Percentiles rank a stretch among this genome's conserved stretches.
These are phyloP conservation scores for Gastrodia elata DNA, from an alignment of 106 monocot species.

Conservation along the genomic window DNA sequence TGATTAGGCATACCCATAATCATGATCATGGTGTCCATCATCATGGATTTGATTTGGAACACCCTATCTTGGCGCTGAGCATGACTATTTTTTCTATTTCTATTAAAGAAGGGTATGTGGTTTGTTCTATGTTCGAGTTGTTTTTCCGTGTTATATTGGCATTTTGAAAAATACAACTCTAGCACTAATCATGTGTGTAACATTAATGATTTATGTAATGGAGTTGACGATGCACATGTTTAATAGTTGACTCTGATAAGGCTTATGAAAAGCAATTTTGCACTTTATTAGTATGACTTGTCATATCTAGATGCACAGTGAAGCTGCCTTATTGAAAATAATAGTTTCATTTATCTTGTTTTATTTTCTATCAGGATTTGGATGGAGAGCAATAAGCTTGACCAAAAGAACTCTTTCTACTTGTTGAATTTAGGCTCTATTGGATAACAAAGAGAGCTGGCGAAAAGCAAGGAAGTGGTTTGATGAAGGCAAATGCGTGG, in stretches of 20 bases:
- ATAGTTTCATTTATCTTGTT: not conserved
- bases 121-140: slow-evolving; percentile 5
- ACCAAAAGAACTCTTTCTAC: slow-evolving; percentile 6
- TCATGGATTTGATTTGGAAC: slow-evolving; percentile 85
- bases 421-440: slow-evolving; percentile 47
- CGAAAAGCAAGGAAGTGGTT: slow-evolving; percentile 78
- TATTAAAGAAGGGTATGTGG: slow-evolving; percentile 94
- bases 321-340: not conserved
- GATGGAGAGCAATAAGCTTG: not conserved
- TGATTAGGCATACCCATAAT: slow-evolving; percentile 27
- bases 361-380: not conserved
- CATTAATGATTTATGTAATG: not conserved
- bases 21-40: slow-evolving; percentile 65
- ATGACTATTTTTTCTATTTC: slow-evolving; percentile 72
- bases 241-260: not conserved
- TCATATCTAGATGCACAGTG: not conserved
- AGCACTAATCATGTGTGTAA: not conserved
- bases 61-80: slow-evolving; percentile 81
- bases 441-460: slow-evolving; percentile 93
- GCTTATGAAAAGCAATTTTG: not conserved
- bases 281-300: not conserved
- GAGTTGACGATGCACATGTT: not conserved
- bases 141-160: not conserved
- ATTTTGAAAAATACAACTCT: not conserved
- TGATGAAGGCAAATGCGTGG: slow-evolving; percentile 99